Evolutionary conservation across 257 asterid species (phyloP), one percentile per base, ranked within the genome.

Genomic region (Solanum tarijense): DNA sequence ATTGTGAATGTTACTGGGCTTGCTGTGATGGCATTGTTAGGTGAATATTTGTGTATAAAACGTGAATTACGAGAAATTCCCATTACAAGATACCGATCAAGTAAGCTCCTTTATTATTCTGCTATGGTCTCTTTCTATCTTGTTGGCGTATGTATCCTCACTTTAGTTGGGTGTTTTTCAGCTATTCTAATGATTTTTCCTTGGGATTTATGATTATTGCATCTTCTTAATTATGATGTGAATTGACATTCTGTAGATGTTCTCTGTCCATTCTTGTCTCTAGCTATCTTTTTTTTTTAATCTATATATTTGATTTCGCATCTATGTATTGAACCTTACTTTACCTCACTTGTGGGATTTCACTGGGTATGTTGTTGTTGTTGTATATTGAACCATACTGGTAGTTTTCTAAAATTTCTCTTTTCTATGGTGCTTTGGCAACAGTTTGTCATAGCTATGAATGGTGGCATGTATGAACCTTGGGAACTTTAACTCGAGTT

Each of bases 11-110:
- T 93, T 88, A 92, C 95, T n/a, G 92, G 98, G 81, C 91, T 97
- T 83, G 98, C 94, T 3, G 93, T 92, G 88, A 97, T 95, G 98
- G 95, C 94, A 43, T 91, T 96, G 89, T 90, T 96, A 86, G 98
- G 99, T 87, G 98, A 96, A 94, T 92, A 90, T 91, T 88, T 95
- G 92, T 96, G 98, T 93, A 93, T 92, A 92, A 94, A 7, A 87
- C 94, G 91, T 62, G 99, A 96, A 92, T 83, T 90, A 92, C 94
- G 92, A 31, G 98, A 96, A 68, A 96, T 96, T 87, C 98, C 97
- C 20, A 93, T 93, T 85, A 27, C 93, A 84, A 94, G 98, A 93
- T 91, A 87, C 89, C 92, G 99, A 76, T 90, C 98, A 79, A 93
- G 98, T 96, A 96, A 91, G 95, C 86, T 41, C 36, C 79, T 91